phyloP scores from a whole-genome alignment of 371 early-diverging fungal genomes.

The Zopfochytrium polystomum region DNA sequence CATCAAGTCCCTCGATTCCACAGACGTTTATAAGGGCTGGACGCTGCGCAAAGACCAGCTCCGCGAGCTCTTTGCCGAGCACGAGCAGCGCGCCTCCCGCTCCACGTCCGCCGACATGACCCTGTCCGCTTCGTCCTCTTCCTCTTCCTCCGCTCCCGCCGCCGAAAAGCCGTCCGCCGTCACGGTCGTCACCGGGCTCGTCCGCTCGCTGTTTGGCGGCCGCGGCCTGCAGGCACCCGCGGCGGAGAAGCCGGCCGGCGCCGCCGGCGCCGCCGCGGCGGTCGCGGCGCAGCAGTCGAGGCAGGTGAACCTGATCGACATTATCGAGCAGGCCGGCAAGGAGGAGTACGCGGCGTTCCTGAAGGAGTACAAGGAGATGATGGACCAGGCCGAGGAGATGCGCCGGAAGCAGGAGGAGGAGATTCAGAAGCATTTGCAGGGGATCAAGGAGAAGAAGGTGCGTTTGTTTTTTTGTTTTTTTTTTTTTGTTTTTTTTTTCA shows the following conservation, averaged over 20 bases:
- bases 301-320: slow-evolving; percentile 35
- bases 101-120: not conserved
- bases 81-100: slow-evolving; percentile 6
- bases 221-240: slow-evolving; percentile 21
- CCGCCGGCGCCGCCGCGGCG: not conserved
- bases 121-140: not conserved
- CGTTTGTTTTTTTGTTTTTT: not conserved
- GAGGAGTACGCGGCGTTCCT: slow-evolving; percentile 37
- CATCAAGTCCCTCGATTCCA: slow-evolving; percentile 27
- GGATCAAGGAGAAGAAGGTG: slow-evolving; percentile 43
- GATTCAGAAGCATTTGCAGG: slow-evolving; percentile 37
- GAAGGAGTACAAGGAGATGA: slow-evolving; percentile 35
- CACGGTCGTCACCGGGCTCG: slow-evolving; percentile 3
- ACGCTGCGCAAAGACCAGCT: slow-evolving; percentile 32
- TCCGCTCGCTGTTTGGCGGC: slow-evolving; percentile 19
- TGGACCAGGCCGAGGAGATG: slow-evolving; percentile 35
- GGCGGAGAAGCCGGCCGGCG: slow-evolving; percentile 10
- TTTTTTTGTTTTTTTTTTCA: not conserved
- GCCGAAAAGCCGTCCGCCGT: no score
- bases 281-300: not conserved
- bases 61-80: slow-evolving; percentile 30
- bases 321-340: slow-evolving; percentile 35
- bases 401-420: slow-evolving; percentile 43
- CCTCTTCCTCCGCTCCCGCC: no score
- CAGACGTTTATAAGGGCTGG: slow-evolving; percentile 43